These are phyloP conservation scores for Eutypella sp. DNA, from an alignment of 2,329 filamentous ascomycete species.

Conservation along the genomic window DNA sequence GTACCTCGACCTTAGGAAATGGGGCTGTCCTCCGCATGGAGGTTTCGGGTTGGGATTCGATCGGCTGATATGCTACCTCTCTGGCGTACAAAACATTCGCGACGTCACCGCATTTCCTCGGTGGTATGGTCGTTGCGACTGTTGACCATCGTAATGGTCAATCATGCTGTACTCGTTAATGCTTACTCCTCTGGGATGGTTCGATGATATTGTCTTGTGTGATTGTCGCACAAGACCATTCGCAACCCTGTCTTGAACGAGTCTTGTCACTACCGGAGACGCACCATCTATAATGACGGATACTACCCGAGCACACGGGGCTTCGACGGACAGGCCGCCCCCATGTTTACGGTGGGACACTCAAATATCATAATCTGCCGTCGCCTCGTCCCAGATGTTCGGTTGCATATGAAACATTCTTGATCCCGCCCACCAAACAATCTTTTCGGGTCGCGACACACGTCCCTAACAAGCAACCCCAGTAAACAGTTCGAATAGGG, in stretches of 20 bases:
- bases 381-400: neutral
- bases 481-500: neutral
- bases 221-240: slow-evolving; percentile 21
- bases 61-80: slow-evolving; percentile 76
- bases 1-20: slow-evolving; percentile 84
- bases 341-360: neutral
- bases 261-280: slow-evolving; percentile 13
- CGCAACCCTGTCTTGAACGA: slow-evolving; percentile 11
- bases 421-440: neutral
- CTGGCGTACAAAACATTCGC: slow-evolving; percentile 74
- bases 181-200: slow-evolving; percentile 34
- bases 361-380: neutral
- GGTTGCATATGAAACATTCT: neutral
- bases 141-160: slow-evolving; percentile 30
- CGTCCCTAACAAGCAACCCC: neutral
- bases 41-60: slow-evolving; percentile 91
- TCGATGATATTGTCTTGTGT: slow-evolving; percentile 22
- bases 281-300: slow-evolving; percentile 14
- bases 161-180: slow-evolving; percentile 32
- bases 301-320: slow-evolving; percentile 5
- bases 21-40: slow-evolving; percentile 87
- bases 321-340: neutral
- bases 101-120: slow-evolving; percentile 85
- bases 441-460: neutral
- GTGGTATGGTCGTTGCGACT: slow-evolving; percentile 60